Conservation (phyloP, 2,329 filamentous ascomycete genomes). For the Teratosphaeria pseudoeucalypti region DNA sequence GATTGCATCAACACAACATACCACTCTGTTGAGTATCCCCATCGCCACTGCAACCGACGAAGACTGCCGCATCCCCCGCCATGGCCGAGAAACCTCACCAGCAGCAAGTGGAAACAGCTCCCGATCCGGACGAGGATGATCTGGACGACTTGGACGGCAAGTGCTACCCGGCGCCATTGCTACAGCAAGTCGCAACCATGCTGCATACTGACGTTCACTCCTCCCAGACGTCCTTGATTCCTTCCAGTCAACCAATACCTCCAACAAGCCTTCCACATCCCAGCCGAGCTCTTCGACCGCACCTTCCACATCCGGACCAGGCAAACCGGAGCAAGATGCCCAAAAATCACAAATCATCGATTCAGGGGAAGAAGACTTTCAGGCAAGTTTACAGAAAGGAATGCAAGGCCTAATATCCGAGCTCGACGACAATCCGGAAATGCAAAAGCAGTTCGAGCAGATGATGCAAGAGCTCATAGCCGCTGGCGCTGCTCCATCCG, state of each 20-base stretch:
- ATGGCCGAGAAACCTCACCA: not conserved
- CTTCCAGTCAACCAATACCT: constrained; percentile 55
- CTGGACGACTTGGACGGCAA: constrained; percentile 82
- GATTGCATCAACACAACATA: no score
- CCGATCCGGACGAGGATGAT: constrained; percentile 88
- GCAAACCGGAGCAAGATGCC: constrained; percentile 25
- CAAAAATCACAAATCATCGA: constrained; percentile 9
- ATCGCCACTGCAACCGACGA: not conserved
- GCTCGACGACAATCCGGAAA: constrained; percentile 50
- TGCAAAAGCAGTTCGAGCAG: constrained; percentile 65
- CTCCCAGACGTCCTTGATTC: constrained; percentile 77
- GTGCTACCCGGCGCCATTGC: constrained; percentile 11
- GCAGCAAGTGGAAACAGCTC: constrained; percentile 28
- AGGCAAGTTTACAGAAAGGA: constrained; percentile 75
- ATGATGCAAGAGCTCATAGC: constrained; percentile 41
- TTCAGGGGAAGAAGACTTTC: constrained; percentile 58
- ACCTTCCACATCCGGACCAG: constrained; percentile 30
- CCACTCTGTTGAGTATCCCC: no score
- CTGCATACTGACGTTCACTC: constrained; percentile 5
- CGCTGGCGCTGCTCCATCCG: constrained; percentile 33
- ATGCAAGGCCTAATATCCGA: constrained; percentile 77
- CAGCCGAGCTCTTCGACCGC: constrained; percentile 20
- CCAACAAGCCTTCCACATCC: constrained; percentile 18
- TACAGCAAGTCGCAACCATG: not conserved
- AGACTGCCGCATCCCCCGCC: not conserved